Percentiles rank a stretch among this genome's conserved stretches.
Conservation (phyloP, 2,329 filamentous ascomycete species). For the Microdochium nivale region DNA sequence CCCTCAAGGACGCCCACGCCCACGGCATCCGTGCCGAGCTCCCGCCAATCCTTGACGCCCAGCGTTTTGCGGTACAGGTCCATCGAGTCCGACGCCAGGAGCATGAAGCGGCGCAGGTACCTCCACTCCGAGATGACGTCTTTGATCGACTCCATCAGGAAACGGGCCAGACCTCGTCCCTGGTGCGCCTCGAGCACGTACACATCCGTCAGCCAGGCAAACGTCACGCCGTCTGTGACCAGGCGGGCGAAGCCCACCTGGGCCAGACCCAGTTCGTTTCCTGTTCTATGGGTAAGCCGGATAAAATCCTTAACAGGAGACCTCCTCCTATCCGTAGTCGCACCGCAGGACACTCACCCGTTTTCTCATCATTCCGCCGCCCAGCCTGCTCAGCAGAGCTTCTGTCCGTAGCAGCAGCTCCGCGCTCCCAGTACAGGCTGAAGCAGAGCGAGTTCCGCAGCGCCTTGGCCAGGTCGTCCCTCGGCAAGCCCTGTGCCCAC, state of each 20-base stretch:
- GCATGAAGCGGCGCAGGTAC: slow-evolving; percentile 46
- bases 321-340: no score
- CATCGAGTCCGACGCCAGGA: slow-evolving; percentile 34
- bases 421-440: slow-evolving; percentile 36
- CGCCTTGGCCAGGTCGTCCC: slow-evolving; percentile 37
- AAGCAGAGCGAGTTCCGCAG: slow-evolving; percentile 52
- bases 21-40: slow-evolving; percentile 32
- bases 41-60: slow-evolving; percentile 33
- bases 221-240: slow-evolving; percentile 62
- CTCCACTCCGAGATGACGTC: slow-evolving; percentile 38
- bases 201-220: slow-evolving; percentile 57
- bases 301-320: not conserved
- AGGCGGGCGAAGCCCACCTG: slow-evolving; percentile 50
- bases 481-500: slow-evolving; percentile 48
- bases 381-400: not conserved
- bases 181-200: slow-evolving; percentile 42
- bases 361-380: not conserved
- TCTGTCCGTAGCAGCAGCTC: slow-evolving; percentile 3
- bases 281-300: not conserved
- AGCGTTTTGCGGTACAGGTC: slow-evolving; percentile 39
- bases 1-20: slow-evolving; percentile 16
- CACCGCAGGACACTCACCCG: no score
- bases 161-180: slow-evolving; percentile 41
- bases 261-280: slow-evolving; percentile 8
- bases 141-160: slow-evolving; percentile 42